Conservation (phyloP, 345 rosid species). For the Dipteronia dyeriana region DNA sequence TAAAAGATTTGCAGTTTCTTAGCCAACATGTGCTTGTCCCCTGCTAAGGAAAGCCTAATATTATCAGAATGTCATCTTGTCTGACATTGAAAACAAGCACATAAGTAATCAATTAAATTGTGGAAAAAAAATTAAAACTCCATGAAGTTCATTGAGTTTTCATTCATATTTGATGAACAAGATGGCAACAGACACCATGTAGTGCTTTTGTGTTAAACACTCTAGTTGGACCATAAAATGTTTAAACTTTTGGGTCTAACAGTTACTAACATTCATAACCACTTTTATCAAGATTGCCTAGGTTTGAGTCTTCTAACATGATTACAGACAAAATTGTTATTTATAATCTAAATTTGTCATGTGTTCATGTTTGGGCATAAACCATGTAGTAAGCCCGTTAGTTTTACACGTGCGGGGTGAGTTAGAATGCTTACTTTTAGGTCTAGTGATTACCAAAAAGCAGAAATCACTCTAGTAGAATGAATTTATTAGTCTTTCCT, state of each 20-base stretch:
- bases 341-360: background rate
- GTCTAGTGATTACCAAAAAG: background rate
- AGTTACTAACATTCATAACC: background rate
- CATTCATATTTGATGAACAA: background rate
- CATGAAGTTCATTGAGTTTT: background rate
- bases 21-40: constrained; percentile 73
- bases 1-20: constrained; percentile 45
- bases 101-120: background rate
- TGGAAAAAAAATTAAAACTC: background rate
- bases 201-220: background rate
- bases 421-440: background rate
- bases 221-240: background rate
- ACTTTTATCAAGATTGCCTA: background rate
- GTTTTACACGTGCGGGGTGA: background rate
- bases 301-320: background rate
- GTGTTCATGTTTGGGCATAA: background rate
- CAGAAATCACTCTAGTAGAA: background rate
- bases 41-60: constrained; percentile 34
- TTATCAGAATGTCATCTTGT: constrained; percentile 13
- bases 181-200: background rate
- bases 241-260: too few species aligned
- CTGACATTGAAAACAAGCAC: background rate
- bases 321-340: background rate
- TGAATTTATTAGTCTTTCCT: too few species aligned
- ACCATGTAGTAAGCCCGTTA: background rate